Conservation (phyloP, 257 asterid species). For the Nicotiana noctiflora region DNA sequence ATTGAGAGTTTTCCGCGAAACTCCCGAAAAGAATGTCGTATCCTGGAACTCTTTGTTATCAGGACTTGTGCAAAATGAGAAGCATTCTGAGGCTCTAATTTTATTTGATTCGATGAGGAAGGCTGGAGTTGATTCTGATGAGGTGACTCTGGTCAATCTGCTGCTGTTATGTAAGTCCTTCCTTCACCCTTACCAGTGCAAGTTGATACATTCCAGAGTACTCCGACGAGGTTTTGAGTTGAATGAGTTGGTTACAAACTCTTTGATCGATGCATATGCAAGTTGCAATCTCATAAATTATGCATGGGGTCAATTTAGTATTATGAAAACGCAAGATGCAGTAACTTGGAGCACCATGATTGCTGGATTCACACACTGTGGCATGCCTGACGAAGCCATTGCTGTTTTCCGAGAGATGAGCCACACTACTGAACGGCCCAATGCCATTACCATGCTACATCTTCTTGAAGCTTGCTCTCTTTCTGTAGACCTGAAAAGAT, state of each 20-base stretch:
- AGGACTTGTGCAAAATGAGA: slow-evolving; percentile 60
- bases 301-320: slow-evolving; percentile 56
- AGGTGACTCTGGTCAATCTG: slow-evolving; percentile 70
- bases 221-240: slow-evolving; percentile 42
- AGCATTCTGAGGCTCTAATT: slow-evolving; percentile 46
- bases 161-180: slow-evolving; percentile 54
- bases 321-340: slow-evolving; percentile 41
- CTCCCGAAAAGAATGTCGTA: slow-evolving; percentile 46
- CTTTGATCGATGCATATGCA: slow-evolving; percentile 73
- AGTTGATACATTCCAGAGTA: slow-evolving; percentile 52
- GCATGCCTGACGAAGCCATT: slow-evolving; percentile 75
- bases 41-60: slow-evolving; percentile 80
- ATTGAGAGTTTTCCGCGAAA: slow-evolving; percentile 42
- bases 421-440: slow-evolving; percentile 32
- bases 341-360: slow-evolving; percentile 96
- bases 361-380: slow-evolving; percentile 64
- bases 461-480: slow-evolving; percentile 80
- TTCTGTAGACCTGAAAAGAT: slow-evolving; percentile 49
- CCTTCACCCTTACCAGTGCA: slow-evolving; percentile 44
- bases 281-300: slow-evolving; percentile 49
- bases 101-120: slow-evolving; percentile 47
- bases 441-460: slow-evolving; percentile 48
- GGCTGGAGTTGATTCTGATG: slow-evolving; percentile 55
- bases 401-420: slow-evolving; percentile 50
- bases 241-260: slow-evolving; percentile 65